These are phyloP conservation scores for Talaromyces amestolkiae DNA, from an alignment of 2,329 filamentous ascomycete genomes.

Conservation along the genomic window DNA sequence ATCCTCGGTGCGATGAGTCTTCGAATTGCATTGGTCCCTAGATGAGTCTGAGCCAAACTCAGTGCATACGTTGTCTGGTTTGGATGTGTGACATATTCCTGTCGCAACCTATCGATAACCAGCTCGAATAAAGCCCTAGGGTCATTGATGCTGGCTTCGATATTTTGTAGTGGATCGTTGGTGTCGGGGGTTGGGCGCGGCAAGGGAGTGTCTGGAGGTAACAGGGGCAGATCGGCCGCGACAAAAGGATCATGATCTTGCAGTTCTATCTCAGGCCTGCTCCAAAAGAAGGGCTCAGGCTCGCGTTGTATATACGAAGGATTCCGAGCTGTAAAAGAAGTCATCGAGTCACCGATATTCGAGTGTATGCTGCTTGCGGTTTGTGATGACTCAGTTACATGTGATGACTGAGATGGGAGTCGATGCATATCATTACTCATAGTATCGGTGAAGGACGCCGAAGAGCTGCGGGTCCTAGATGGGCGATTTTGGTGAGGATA, in stretches of 20 bases:
- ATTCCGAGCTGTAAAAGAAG: neutral
- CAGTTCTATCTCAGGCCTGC: neutral
- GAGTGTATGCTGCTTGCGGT: conserved; percentile 10
- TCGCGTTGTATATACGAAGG: neutral
- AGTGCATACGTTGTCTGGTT: neutral
- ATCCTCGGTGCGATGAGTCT: neutral
- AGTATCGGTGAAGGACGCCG: conserved; percentile 1
- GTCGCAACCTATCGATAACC: neutral
- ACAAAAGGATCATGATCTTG: neutral
- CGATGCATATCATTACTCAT: conserved; percentile 6
- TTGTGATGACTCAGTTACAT: conserved; percentile 8
- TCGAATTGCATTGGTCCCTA: neutral
- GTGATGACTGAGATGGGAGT: conserved; percentile 6
- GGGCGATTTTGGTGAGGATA: neutral
- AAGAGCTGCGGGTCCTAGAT: neutral
- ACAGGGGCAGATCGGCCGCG: neutral
- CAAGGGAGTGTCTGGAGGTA: neutral
- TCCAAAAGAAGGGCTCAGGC: neutral
- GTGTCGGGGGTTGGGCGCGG: neutral
- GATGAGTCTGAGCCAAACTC: neutral
- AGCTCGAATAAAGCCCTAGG: neutral
- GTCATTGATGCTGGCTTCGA: neutral
- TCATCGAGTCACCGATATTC: conserved; percentile 7
- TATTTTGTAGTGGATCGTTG: neutral
- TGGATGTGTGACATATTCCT: conserved; percentile 1